phyloP scores from a whole-genome alignment of 2,329 filamentous ascomycete species.

The Chalara sp. region DNA sequence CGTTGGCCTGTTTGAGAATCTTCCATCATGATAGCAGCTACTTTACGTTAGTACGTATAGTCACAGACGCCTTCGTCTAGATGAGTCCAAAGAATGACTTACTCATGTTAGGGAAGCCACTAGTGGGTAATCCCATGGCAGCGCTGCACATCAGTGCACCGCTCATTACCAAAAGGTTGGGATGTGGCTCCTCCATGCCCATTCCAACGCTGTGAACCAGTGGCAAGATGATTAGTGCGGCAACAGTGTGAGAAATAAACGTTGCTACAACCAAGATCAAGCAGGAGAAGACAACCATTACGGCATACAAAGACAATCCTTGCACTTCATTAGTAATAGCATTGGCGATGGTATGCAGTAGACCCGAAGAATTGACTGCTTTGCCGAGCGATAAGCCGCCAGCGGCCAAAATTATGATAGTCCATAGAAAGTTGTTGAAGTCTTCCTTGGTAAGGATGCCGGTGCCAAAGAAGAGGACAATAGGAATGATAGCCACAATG shows the following conservation, averaged over 20 bases:
- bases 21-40: conserved; percentile 99
- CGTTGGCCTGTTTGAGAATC: conserved; percentile 83
- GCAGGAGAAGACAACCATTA: conserved; percentile 76
- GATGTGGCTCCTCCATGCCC: conserved; percentile 81
- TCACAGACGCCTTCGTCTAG: not conserved
- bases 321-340: conserved; percentile 69
- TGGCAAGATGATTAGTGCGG: conserved; percentile 88
- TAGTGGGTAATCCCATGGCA: conserved; percentile 95
- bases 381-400: conserved; percentile 90
- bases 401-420: conserved; percentile 95
- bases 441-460: conserved; percentile 97
- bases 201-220: conserved; percentile 81
- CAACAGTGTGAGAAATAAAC: conserved; percentile 96
- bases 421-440: conserved; percentile 99
- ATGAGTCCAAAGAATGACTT: conserved; percentile 34
- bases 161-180: conserved; percentile 92
- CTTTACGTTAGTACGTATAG: conserved; percentile 8
- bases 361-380: conserved; percentile 85
- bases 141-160: conserved; percentile 93
- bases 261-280: conserved; percentile 91
- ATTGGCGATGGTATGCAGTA: conserved; percentile 80
- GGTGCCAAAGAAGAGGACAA: conserved; percentile 93
- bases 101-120: conserved; percentile 99
- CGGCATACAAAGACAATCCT: conserved; percentile 74
- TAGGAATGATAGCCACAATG: conserved; percentile 91